Evolutionary conservation across 331 rosid species (phyloP).

Genomic region (Malus hybrid): DNA sequence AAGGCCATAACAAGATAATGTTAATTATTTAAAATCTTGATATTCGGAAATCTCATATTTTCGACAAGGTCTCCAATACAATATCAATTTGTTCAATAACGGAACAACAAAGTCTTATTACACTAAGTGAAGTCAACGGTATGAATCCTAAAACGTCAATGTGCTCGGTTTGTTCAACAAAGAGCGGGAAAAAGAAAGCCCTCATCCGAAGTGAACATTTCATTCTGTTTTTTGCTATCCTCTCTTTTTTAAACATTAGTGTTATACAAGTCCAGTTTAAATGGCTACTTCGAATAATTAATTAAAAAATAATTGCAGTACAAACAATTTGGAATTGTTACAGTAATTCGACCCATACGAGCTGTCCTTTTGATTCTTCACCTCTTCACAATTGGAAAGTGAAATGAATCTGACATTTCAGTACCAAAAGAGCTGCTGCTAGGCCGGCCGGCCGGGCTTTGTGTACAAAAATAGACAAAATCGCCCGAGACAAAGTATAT

Average conservation of each 20-base stretch:
- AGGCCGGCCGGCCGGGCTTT: constrained; percentile 19
- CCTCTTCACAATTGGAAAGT: constrained; percentile 1
- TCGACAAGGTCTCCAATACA: no score
- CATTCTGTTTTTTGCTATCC: neutral
- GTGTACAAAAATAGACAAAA: constrained; percentile 23
- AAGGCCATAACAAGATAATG: no score
- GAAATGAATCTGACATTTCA: neutral
- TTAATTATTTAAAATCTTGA: no score
- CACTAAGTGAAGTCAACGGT: accelerated
- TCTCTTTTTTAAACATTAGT: neutral
- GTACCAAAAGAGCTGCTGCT: constrained; percentile 1
- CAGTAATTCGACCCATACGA: constrained; percentile 13
- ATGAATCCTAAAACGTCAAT: no score
- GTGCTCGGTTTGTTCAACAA: no score
- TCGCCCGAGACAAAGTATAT: constrained; percentile 24
- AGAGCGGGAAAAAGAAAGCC: neutral
- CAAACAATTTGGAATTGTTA: constrained; percentile 18
- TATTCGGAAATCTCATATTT: no score
- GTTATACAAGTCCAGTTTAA: neutral
- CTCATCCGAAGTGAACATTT: neutral
- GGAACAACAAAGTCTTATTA: no score
- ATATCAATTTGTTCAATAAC: no score
- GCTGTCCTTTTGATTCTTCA: constrained; percentile 15
- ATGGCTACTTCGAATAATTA: constrained; percentile 1
- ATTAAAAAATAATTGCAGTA: constrained; percentile 15